Base-by-base conservation (phyloP, 495 filamentous ascomycete species). In the Lindgomyces ingoldianus region DNA sequence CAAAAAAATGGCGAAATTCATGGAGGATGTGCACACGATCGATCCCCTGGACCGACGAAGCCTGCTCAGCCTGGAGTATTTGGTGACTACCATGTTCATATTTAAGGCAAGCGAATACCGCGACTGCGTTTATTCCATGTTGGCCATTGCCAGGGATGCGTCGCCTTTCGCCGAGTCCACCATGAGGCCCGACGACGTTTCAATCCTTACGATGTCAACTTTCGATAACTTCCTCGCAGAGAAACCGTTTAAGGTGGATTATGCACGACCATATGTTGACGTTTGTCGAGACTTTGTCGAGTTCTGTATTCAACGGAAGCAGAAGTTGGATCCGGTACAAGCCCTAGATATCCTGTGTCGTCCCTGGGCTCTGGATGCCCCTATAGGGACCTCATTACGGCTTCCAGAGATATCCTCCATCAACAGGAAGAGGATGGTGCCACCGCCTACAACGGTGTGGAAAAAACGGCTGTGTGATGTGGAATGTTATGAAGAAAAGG, bases 191-290 rank as follows among this genome's bases (percentile, higher is more conserved):
- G n/a, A n/a, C n/a, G n/a, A n/a, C n/a, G n/a, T n/a, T n/a, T n/a
- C n/a, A n/a, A n/a, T n/a, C n/a, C n/a, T n/a, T n/a, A n/a, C n/a
- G n/a, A n/a, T n/a, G n/a, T n/a, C n/a, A n/a, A n/a, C 6, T 42
- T 33, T 16, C 29, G 19, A 19, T 25, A 46, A n/a, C 26, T 27
- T 6, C 24, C 39, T 29, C 57, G 42, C 64, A 52, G 19, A 27
- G 48, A 71, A 62, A 51, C 19, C 6, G n/a, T 67, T 67, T 33
- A 47, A 27, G n/a, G 70, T 79, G 0, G 74, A 77, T 21, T 79
- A 79, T 52, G 49, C 63, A 14, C 54, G 57, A 14, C 68, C 71
- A 1, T 72, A 72, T 54, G 62, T 65, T 0, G 74, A 79, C 29
- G 72, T 75, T 33, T 75, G 72, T 52, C 66, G 65, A 36, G 61